Evolutionary conservation across 2,329 filamentous ascomycete species (phyloP), one percentile per base, ranked within the genome.

Genomic region (Xylariaceae sp.): DNA sequence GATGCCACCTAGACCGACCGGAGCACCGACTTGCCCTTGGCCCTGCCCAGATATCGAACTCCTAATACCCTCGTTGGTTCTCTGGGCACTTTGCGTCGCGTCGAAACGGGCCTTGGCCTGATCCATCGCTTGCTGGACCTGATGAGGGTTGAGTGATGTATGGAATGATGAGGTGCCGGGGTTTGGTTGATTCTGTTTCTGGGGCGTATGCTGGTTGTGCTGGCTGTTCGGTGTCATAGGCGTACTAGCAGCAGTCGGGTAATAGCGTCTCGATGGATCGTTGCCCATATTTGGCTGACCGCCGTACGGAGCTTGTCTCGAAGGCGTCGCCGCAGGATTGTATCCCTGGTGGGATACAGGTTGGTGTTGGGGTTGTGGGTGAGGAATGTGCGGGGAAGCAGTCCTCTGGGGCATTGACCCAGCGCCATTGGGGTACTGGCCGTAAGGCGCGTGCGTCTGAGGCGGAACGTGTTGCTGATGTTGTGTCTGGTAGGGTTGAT

Each of bases 71-170:
- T 71, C 70, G 32, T 64, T 67, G 2, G 67, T 60, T 47, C 62
- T 65, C 41, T 70, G 67, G 9, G 63, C 65, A 21, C 32, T 66
- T 51, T 68, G 64, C 10, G 64, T 64, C 12, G 66, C 65, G 53
- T 67, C 63, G 50, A 71, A 72, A n/a, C 68, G 64, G 29, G 68
- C 67, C 51, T 67, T 69, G 42, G 67, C 69, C 50, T 71, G 69
- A 48, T 70, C 63, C 67, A 72, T 72, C 3, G 69, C 69, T 56
- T 71, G 70, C 49, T 71, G 65, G 5, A 71, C 65, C 53, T 72
- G 70, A 20, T 67, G 62, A 23, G 69, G 60, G 32, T 62, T 66
- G 7, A 72, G 56, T 32, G 70, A 71, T 3, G 69, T 70, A 20
- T 70, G 68, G 50, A 71, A 71, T 20, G 59, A 47, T 7, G 61